Evolutionary conservation across 2,329 filamentous ascomycete species (phyloP), one percentile per base, ranked within the genome.

Genomic region (Madurella mycetomatis): DNA sequence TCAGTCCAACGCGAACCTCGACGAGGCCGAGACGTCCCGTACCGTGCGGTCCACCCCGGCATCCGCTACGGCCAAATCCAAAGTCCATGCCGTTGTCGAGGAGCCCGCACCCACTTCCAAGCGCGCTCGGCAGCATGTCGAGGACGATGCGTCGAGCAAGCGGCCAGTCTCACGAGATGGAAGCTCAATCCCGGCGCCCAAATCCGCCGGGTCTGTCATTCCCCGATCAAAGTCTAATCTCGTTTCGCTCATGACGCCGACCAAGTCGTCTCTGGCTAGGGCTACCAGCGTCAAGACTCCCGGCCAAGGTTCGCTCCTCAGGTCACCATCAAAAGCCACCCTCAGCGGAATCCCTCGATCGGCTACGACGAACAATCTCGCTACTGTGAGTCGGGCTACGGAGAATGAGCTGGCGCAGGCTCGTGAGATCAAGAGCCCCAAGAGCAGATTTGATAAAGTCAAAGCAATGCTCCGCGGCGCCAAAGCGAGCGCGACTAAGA

Each of bases 161-260:
- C 83, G 87, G 41, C 85, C 85, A 8, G 66, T 75, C 9, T 84
- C 84, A 13, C 74, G 76, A 30, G 76, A 80, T 54, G 72, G 65
- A 5, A 76, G 72, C 51, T 73, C 74, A 9, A 76, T 83, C 43
- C 76, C 79, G 44, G 72, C 73, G 25, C 75, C 79, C 43, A 77
- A 78, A 62, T 70, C 72, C 63, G 69, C 69, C 62, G 60, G 72
- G 69, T 64, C 72, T 69, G 64, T 76, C 15, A 65, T 77, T 18
- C 61, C 70, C 47, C 76, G 75, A 25, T 70, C 77, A 1, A 73
- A 78, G 51, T 72, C 78, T 9, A 76, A 80, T 57, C 71, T 76
- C 56, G 75, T 76, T 57, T 84, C 76, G 55, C 74, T 92, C 31
- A 81, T 85, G 69, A 95, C 89, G 5, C 90, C 91, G 0, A 94